Conservation (phyloP, 2,329 filamentous ascomycete genomes). For the Neophaeococcomyces aloes region DNA sequence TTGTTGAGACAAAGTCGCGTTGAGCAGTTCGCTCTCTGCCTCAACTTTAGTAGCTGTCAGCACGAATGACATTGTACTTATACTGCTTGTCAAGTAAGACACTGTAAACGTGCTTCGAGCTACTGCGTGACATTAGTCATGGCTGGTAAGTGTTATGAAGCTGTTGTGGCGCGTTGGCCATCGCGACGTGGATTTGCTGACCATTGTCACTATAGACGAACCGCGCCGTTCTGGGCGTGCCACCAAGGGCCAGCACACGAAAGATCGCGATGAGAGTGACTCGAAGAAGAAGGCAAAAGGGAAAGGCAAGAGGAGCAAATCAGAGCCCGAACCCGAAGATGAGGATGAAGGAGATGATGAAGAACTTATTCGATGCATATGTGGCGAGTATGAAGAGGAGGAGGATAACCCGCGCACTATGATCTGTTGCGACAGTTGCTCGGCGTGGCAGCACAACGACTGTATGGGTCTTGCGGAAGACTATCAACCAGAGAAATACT, state of each 20-base stretch:
- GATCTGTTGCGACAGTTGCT: constrained; percentile 90
- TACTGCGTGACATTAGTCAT: constrained; percentile 34
- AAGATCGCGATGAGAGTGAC: constrained; percentile 66
- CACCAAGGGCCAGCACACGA: constrained; percentile 91
- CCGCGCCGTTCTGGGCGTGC: constrained; percentile 87
- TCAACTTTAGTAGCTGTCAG: not conserved
- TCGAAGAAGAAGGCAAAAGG: constrained; percentile 37
- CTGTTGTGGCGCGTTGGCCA: constrained; percentile 7
- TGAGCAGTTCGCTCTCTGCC: constrained; percentile 8
- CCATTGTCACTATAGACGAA: constrained; percentile 48
- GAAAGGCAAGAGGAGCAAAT: constrained; percentile 39
- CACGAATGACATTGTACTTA: constrained; percentile 1
- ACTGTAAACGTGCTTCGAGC: constrained; percentile 12
- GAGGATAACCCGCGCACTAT: constrained; percentile 81
- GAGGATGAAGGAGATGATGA: constrained; percentile 5
- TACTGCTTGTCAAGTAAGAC: not conserved
- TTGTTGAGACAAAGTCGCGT: constrained; percentile 18
- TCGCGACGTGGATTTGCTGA: not conserved
- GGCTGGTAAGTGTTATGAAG: constrained; percentile 50
- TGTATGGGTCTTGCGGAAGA: constrained; percentile 80
- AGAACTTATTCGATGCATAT: constrained; percentile 6
- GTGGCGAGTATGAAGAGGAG: constrained; percentile 64
- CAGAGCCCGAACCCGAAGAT: constrained; percentile 9
- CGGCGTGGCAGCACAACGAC: constrained; percentile 93
- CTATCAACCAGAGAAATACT: constrained; percentile 71